A percentile compares a stretch with the other conserved stretches of the same genome.
Evolutionary conservation across 176 grass and related monocot genomes (phyloP).

Genomic region (Oryza meridionalis): DNA sequence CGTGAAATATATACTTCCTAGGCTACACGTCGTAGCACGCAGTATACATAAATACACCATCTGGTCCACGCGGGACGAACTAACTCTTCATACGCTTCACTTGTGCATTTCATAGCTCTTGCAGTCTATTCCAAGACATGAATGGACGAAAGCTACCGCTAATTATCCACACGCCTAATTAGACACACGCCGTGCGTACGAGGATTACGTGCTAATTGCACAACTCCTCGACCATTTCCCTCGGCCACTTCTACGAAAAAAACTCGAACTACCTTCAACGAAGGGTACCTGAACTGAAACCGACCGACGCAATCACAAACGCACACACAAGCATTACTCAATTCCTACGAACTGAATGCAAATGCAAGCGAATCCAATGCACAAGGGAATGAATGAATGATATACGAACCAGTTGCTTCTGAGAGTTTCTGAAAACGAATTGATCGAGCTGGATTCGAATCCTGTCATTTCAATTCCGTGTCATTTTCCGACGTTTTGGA

Average conservation of each 20-base stretch:
- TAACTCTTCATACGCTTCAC: constrained; percentile 22
- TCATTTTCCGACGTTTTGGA: not conserved
- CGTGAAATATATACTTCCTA: no score
- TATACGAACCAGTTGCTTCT: not conserved
- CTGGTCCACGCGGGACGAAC: no score
- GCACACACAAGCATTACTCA: not conserved
- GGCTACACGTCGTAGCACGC: no score
- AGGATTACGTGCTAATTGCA: not conserved
- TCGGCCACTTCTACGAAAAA: no score
- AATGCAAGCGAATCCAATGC: no score
- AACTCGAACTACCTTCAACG: no score
- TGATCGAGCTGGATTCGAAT: not conserved
- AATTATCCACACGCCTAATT: not conserved
- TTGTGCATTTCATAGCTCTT: not conserved
- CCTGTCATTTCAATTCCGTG: not conserved
- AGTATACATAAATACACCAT: no score
- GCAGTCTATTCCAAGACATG: not conserved
- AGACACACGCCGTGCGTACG: not conserved
- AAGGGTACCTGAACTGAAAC: no score
- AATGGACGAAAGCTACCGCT: not conserved
- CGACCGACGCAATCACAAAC: no score
- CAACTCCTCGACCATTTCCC: not conserved
- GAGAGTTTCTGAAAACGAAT: not conserved
- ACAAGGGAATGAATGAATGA: no score
- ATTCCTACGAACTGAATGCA: not conserved